Conservation (phyloP, 225 moss, liverwort and hornwort genomes). For the Climacium dendroides region DNA sequence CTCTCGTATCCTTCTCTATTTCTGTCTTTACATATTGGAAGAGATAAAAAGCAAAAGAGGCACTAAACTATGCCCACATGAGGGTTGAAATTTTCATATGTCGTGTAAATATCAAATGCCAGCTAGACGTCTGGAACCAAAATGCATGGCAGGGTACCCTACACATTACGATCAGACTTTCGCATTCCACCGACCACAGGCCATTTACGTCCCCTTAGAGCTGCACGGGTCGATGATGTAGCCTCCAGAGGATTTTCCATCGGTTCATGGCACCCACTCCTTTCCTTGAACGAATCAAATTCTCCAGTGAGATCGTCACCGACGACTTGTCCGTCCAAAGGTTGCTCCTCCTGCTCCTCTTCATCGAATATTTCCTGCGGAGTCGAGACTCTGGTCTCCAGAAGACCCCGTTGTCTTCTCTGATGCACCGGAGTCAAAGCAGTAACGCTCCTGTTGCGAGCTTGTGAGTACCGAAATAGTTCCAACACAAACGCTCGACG, state of each 20-base stretch:
- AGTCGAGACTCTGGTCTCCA: not conserved
- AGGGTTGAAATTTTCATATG: not conserved
- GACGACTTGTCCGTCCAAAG: not conserved
- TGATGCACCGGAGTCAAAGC: not conserved
- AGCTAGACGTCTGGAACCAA: not conserved
- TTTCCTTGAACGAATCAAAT: not conserved
- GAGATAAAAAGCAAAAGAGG: not conserved
- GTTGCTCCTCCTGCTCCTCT: not conserved
- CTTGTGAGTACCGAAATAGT: not conserved
- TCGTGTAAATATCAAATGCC: not conserved
- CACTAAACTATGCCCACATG: not conserved
- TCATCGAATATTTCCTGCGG: not conserved
- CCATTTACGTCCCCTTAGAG: not conserved
- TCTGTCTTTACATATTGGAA: not conserved
- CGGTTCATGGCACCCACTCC: no score
- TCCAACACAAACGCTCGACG: not conserved
- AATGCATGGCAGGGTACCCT: not conserved
- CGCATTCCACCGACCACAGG: not conserved
- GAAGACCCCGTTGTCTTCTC: not conserved
- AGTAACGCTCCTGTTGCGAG: not conserved
- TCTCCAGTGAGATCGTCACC: not conserved
- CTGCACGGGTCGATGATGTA: not conserved
- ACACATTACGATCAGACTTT: not conserved
- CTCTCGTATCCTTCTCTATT: not conserved
- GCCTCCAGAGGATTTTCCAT: not conserved